Base-by-base conservation (phyloP, 306 rosid genomes). In the Aeschynomene evenia region DNA sequence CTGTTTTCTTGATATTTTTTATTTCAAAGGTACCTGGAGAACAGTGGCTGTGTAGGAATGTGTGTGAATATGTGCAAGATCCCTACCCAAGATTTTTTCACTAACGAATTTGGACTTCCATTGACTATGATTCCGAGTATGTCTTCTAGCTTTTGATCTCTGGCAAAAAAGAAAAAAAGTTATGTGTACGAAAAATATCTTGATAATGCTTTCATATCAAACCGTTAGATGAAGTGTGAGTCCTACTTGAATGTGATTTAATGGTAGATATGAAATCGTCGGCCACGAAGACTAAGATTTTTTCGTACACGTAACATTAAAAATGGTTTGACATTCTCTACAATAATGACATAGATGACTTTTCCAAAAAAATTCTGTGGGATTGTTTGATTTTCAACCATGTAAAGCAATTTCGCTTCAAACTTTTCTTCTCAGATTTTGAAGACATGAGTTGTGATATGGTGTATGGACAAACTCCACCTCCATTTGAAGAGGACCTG, bases 41-140 rank as follows among this genome's bases (percentile, higher is more conserved):
- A 88, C 74, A 94, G 95, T 66, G 97, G 98, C 10, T 94, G 98
- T 55, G 96, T 91, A 12, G 96, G 97, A 64, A 85, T 84, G 98
- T 94, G 98, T 43, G 90, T 94, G 82, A 94, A 94, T 71, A 94
- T 94, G 98, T 90, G 97, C 97, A 94, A 94, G 82, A 79, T 88
- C 69, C 98, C 97, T 9, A 88, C 98, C 48, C 97, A 90, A 90
- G 96, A 94, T 83, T 94, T 94, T 84, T 94, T 88, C 88, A 90
- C 96, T 8, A 83, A 90, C 34, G 98, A 94, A 70, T 91, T 94
- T 76, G 98, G 97, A 57, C 98, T 94, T 72, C 97, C 98, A 4
- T 84, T 90, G 71, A 94, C 96, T 62, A 90, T 94, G 98, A 94
- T 70, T 62, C 98, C 98, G 6, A 90, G 97, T 94, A 90, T 49